These are phyloP conservation scores for Xylariaceae sp. DNA, from an alignment of 2,329 filamentous ascomycete species.

Conservation along the genomic window DNA sequence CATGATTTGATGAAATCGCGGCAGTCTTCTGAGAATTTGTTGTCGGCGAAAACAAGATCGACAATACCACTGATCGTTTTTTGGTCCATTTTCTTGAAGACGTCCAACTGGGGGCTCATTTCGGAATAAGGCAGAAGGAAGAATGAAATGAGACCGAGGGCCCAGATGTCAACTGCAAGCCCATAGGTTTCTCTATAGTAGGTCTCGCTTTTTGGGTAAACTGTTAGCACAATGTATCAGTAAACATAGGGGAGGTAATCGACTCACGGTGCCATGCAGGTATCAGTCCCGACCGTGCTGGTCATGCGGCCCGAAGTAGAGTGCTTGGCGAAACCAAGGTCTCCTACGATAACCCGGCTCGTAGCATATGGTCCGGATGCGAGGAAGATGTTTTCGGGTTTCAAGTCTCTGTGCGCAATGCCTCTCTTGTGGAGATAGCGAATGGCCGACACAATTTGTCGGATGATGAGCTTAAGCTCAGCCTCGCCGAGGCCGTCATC, in stretches of 20 bases:
- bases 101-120: background rate
- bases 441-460: slow-evolving; percentile 39
- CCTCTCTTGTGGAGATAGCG: slow-evolving; percentile 41
- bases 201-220: slow-evolving; percentile 1
- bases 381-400: slow-evolving; percentile 42
- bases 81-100: slow-evolving; percentile 17
- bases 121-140: slow-evolving; percentile 16
- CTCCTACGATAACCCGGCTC: slow-evolving; percentile 42
- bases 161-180: slow-evolving; percentile 43
- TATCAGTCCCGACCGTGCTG: slow-evolving; percentile 36
- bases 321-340: slow-evolving; percentile 43
- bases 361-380: slow-evolving; percentile 35
- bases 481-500: slow-evolving; percentile 27
- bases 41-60: background rate
- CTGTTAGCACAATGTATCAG: background rate
- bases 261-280: slow-evolving; percentile 44
- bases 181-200: slow-evolving; percentile 34
- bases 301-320: slow-evolving; percentile 33
- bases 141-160: slow-evolving; percentile 39
- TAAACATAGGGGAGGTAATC: background rate
- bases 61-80: slow-evolving; percentile 13
- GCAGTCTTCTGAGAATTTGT: slow-evolving; percentile 11
- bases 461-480: slow-evolving; percentile 37
- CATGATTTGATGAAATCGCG: slow-evolving; percentile 28
- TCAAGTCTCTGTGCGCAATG: slow-evolving; percentile 46